phyloP scores from a whole-genome alignment of 75 land plant species.

The Cryptomeria japonica region DNA sequence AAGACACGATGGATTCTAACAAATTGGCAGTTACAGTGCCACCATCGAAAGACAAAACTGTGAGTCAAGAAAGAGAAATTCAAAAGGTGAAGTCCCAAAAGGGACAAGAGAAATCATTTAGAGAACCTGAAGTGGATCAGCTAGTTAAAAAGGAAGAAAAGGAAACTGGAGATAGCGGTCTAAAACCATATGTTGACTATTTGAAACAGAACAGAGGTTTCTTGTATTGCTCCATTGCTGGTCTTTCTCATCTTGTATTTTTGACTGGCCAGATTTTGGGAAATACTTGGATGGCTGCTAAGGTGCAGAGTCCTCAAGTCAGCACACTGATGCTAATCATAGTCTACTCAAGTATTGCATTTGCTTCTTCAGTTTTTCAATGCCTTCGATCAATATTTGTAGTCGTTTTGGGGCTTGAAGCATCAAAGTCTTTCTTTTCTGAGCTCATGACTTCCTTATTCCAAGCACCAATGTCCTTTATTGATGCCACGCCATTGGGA shows the following conservation, averaged over 20 bases:
- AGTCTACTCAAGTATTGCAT: slow-evolving; percentile 56
- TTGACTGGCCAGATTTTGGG: slow-evolving; percentile 43
- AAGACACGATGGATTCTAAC: slow-evolving; percentile 53
- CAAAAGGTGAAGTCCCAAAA: neutral
- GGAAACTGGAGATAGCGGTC: slow-evolving; percentile 71
- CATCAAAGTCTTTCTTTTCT: slow-evolving; percentile 63
- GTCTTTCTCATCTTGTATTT: slow-evolving; percentile 45
- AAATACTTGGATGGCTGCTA: slow-evolving; percentile 70
- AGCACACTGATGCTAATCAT: slow-evolving; percentile 44
- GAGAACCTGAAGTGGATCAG: slow-evolving; percentile 8
- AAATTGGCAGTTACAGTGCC: neutral
- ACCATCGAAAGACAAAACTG: neutral
- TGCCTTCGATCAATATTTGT: slow-evolving; percentile 28
- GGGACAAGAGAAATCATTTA: neutral
- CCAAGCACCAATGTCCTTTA: slow-evolving; percentile 89
- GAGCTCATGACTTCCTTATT: slow-evolving; percentile 55
- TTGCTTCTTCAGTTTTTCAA: slow-evolving; percentile 24
- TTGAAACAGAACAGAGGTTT: slow-evolving; percentile 59
- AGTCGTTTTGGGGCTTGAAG: slow-evolving; percentile 41
- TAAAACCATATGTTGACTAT: slow-evolving; percentile 76
- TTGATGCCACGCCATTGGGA: slow-evolving; percentile 86
- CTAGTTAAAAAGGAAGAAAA: slow-evolving; percentile 43
- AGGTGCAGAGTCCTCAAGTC: slow-evolving; percentile 50
- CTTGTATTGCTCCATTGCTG: slow-evolving; percentile 35
- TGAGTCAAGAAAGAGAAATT: slow-evolving; percentile 4